A percentile compares a stretch with the other conserved stretches of the same genome.
These are phyloP conservation scores for Ramalina peruviana DNA, from an alignment of 495 filamentous ascomycete genomes.

Conservation along the genomic window DNA sequence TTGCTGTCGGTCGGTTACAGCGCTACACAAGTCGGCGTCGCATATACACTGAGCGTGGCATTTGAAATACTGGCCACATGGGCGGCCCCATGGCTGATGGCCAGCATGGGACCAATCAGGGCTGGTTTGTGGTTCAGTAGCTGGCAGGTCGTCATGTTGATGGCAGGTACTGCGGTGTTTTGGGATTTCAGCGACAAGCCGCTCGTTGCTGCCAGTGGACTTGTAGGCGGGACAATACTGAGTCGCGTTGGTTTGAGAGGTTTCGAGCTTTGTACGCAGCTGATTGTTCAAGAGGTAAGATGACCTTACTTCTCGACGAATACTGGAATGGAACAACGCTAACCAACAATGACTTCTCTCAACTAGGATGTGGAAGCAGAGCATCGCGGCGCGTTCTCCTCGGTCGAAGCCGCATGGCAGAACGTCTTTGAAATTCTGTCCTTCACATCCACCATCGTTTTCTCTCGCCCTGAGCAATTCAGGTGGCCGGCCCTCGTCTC, in stretches of 20 bases:
- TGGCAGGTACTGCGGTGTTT: constrained; percentile 28
- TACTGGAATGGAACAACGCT: background rate
- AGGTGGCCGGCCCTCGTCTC: constrained; percentile 45
- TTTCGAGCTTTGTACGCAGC: constrained; percentile 52
- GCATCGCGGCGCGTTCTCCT: constrained; percentile 44
- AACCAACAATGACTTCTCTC: background rate
- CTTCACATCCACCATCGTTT: constrained; percentile 46
- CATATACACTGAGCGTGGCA: background rate
- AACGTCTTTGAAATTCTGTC: constrained; percentile 53
- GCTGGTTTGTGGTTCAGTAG: constrained; percentile 49
- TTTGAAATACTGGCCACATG: constrained; percentile 14
- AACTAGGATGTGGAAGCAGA: constrained; percentile 33
- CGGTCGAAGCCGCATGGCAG: constrained; percentile 46
- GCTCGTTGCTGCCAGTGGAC: constrained; percentile 26
- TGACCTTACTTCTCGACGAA: background rate
- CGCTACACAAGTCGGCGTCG: constrained; percentile 1
- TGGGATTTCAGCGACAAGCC: constrained; percentile 19
- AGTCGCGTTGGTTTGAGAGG: constrained; percentile 55
- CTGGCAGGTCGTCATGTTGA: constrained; percentile 44
- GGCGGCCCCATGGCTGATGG: constrained; percentile 27
- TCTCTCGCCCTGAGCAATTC: constrained; percentile 42
- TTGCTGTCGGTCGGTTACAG: constrained; percentile 8
- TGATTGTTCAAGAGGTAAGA: constrained; percentile 48
- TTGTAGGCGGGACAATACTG: constrained; percentile 38
- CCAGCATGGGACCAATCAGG: constrained; percentile 39